Base-by-base conservation (phyloP, 139 green algal species). In the Chara braunii region DNA sequence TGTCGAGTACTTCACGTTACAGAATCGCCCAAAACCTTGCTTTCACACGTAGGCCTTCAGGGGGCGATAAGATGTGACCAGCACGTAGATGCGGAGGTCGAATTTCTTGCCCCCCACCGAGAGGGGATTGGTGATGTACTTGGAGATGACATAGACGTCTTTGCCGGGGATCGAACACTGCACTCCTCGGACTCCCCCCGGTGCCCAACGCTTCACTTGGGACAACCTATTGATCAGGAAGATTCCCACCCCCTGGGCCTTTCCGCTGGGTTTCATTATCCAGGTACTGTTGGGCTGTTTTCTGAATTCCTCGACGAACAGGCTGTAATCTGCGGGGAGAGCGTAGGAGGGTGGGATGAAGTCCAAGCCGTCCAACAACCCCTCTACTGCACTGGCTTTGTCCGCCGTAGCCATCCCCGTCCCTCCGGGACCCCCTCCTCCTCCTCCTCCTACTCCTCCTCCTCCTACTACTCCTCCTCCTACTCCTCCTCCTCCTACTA, bases 81-180 rank as follows among this genome's bases (percentile, higher is more conserved):
- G 72, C 2, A 76, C 84, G 76, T 94, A 94, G 43, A 94, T 83
- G 29, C 87, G 81, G 31, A 94, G 74, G 74, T 94, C 87, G 70
- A 91, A 94, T 75, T 94, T 94, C 64, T 84, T 85, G 34, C 85
- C 84, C 11, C 83, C 85, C 2, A 81, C 37, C 44, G 80, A 72
- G 28, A 73, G 61, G 2, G 78, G 74, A 22, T 76, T 63, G 24
- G 72, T 62, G 28, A 83, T 48, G 42, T 83, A 90, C 35, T 73
- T 56, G 71, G 74, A 64, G 37, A 45, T 56, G 18, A 81, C 44
- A 9, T 81, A 78, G 45, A 70, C 58, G 51, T 80, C 65, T 26
- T 11, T 12, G 23, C 43, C 23, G 23, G 12, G 50, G 50, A n/a
- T n/a, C n/a, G n/a, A n/a, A n/a, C n/a, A n/a, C 61, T 87, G 82